Evolutionary conservation across 148 eudicot genomes (phyloP).

Genomic region (Nepenthes gracilis): DNA sequence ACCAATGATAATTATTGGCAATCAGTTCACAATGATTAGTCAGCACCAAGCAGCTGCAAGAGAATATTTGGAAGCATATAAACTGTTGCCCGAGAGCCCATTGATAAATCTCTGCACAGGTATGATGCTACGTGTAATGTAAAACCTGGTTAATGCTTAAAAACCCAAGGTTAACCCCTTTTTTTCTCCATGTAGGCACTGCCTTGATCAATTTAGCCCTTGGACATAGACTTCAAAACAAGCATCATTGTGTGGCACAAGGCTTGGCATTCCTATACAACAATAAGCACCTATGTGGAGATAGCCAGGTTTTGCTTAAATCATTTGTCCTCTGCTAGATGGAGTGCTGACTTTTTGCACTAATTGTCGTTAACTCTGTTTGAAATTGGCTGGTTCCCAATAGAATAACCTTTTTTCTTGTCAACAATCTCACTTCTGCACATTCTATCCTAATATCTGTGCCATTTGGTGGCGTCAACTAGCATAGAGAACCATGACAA

Average conservation of each 20-base stretch:
- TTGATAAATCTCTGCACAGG: conserved; percentile 82
- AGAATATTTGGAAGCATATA: conserved; percentile 80
- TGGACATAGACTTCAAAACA: conserved; percentile 81
- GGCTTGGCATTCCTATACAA: conserved; percentile 82
- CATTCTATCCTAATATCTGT: too few relatives aligned
- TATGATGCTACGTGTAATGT: conserved; percentile 3
- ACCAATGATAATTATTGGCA: conserved; percentile 64
- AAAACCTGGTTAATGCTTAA: too few relatives aligned
- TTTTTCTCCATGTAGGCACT: conserved; percentile 27
- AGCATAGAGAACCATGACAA: too few relatives aligned
- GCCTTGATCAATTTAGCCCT: conserved; percentile 74
- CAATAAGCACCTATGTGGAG: conserved; percentile 45
- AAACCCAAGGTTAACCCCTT: too few relatives aligned
- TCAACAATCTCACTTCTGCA: too few relatives aligned
- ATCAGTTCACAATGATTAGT: conserved; percentile 62
- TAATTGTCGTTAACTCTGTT: background rate
- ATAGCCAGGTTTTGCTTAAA: conserved; percentile 42
- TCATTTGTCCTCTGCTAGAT: background rate
- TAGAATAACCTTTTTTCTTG: too few relatives aligned
- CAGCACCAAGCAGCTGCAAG: conserved; percentile 91
- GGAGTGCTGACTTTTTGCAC: background rate
- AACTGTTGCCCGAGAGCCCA: conserved; percentile 66
- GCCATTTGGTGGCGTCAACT: too few relatives aligned
- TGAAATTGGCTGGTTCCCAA: too few relatives aligned
- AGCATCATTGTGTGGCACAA: conserved; percentile 78